Conservation (phyloP, 108 stramenopile species). For the Skeletonema potamos region DNA sequence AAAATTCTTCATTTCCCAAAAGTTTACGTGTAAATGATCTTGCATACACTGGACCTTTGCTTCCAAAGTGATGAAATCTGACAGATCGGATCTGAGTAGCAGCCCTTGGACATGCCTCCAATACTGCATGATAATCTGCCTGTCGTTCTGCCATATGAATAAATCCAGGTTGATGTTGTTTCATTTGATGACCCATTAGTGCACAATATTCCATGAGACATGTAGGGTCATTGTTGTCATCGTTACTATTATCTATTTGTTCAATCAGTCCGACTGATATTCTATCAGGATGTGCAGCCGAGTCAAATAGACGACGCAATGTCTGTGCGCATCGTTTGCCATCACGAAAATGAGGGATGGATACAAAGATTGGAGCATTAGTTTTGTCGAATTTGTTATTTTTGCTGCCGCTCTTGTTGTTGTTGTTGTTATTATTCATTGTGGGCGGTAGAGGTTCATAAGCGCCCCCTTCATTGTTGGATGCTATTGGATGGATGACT, state of each 20-base stretch:
- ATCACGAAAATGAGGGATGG: slow-evolving; percentile 78
- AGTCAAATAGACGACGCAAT: slow-evolving; percentile 64
- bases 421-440: neutral
- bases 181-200: slow-evolving; percentile 31
- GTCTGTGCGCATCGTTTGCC: slow-evolving; percentile 76
- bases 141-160: slow-evolving; percentile 32
- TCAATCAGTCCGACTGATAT: slow-evolving; percentile 78
- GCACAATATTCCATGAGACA: slow-evolving; percentile 49
- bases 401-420: neutral
- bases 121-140: slow-evolving; percentile 22
- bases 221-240: slow-evolving; percentile 30
- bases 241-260: slow-evolving; percentile 55
- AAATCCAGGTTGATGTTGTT: slow-evolving; percentile 8
- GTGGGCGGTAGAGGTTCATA: slow-evolving; percentile 1
- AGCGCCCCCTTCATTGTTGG: slow-evolving; percentile 7
- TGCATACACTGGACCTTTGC: slow-evolving; percentile 82
- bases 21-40: slow-evolving; percentile 71
- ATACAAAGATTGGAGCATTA: slow-evolving; percentile 60
- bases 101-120: slow-evolving; percentile 25
- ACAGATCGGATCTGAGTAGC: slow-evolving; percentile 62
- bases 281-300: slow-evolving; percentile 70
- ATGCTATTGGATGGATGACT: slow-evolving; percentile 9
- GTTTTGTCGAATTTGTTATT: neutral
- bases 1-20: slow-evolving; percentile 96
- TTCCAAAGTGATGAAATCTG: slow-evolving; percentile 53